phyloP scores from a whole-genome alignment of 2,329 filamentous ascomycete species.

The Microsporum canis region DNA sequence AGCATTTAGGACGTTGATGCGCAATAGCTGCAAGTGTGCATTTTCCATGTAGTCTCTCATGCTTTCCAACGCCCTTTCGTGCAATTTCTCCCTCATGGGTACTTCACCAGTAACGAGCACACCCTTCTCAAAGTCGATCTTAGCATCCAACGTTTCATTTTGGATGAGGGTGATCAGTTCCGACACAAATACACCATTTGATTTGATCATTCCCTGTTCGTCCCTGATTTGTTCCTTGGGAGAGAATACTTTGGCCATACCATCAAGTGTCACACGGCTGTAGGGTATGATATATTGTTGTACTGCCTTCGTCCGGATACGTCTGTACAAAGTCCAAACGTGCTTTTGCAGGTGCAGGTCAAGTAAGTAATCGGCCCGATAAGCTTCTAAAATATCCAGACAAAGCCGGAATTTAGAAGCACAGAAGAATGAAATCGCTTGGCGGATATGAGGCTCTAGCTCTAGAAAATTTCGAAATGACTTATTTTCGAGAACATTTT shows the following conservation, averaged over 20 bases:
- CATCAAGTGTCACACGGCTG: constrained; percentile 70
- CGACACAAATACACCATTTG: constrained; percentile 28
- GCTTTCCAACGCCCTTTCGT: constrained; percentile 55
- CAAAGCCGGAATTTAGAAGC: constrained; percentile 81
- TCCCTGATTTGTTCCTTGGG: constrained; percentile 51
- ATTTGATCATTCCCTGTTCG: constrained; percentile 19
- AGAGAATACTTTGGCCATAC: constrained; percentile 66
- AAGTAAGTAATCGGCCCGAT: constrained; percentile 75
- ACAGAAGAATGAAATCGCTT: constrained; percentile 79
- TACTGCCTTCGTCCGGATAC: constrained; percentile 82
- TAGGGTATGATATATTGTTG: constrained; percentile 87
- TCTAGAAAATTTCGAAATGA: constrained; percentile 81
- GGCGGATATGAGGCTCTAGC: constrained; percentile 84
- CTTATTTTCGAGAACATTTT: constrained; percentile 63
- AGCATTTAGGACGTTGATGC: constrained; percentile 63
- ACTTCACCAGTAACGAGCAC: constrained; percentile 62
- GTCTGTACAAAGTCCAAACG: constrained; percentile 56
- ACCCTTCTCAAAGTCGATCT: constrained; percentile 73
- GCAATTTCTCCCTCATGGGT: constrained; percentile 57
- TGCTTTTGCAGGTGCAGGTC: constrained; percentile 76
- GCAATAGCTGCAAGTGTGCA: constrained; percentile 62
- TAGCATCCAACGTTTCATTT: constrained; percentile 57
- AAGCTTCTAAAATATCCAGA: constrained; percentile 67
- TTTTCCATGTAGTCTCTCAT: constrained; percentile 63
- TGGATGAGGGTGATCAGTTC: constrained; percentile 75